These are phyloP conservation scores for Hemisphaericaspora nanyangensis DNA, from an alignment of 805 yeast genomes.

Conservation along the genomic window DNA sequence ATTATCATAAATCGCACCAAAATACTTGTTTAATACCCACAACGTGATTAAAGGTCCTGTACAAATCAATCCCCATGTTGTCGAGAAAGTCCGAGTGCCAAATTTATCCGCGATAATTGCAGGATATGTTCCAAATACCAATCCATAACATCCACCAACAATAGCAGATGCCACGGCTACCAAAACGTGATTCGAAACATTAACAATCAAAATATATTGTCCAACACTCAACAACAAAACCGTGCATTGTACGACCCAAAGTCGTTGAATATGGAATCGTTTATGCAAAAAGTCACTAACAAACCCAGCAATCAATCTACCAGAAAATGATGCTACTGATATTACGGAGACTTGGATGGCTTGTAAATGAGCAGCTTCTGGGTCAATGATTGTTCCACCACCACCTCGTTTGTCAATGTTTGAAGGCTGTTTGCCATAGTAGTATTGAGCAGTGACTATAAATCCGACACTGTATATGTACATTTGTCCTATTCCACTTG, in stretches of 20 bases:
- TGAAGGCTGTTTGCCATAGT: slow-evolving; percentile 14
- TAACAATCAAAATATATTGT: slow-evolving; percentile 30
- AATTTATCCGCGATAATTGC: slow-evolving; percentile 70
- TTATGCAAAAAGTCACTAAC: slow-evolving; percentile 58
- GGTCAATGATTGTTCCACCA: slow-evolving; percentile 2
- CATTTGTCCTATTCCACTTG: slow-evolving; percentile 66
- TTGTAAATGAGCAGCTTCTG: slow-evolving; percentile 44
- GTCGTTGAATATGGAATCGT: slow-evolving; percentile 49
- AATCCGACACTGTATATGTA: slow-evolving; percentile 74
- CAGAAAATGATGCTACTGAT: slow-evolving; percentile 62
- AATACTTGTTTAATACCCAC: slow-evolving; percentile 48
- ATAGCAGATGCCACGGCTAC: slow-evolving; percentile 50
- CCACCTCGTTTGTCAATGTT: background rate
- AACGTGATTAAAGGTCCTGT: slow-evolving; percentile 64
- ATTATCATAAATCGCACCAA: slow-evolving; percentile 53
- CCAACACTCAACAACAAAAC: slow-evolving; percentile 32
- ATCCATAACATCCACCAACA: slow-evolving; percentile 66
- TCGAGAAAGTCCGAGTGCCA: slow-evolving; percentile 64
- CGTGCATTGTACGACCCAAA: slow-evolving; percentile 59
- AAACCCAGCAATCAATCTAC: slow-evolving; percentile 63
- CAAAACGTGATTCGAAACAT: slow-evolving; percentile 25
- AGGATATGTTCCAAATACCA: slow-evolving; percentile 71
- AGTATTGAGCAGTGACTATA: slow-evolving; percentile 47
- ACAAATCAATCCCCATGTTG: slow-evolving; percentile 72
- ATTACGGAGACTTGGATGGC: slow-evolving; percentile 69